Conservation (phyloP, 441 rosid species). For the Erodium moschatum region DNA sequence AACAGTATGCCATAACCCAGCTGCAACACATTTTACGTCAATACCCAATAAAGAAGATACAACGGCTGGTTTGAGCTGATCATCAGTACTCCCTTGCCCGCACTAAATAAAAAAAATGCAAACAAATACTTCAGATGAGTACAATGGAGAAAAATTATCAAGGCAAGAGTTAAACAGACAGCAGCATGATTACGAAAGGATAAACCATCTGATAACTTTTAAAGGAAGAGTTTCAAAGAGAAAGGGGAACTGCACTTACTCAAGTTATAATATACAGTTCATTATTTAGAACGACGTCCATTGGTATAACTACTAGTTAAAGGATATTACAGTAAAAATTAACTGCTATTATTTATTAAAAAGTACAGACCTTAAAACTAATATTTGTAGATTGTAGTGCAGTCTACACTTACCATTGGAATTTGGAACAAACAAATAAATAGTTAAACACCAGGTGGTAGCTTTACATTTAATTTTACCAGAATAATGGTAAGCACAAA, state of each 20-base stretch:
- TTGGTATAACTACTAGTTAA: neutral
- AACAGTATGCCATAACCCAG: conserved; percentile 91
- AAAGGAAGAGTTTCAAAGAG: neutral
- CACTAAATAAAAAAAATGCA: conserved; percentile 38
- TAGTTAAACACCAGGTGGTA: neutral
- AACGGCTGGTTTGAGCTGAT: conserved; percentile 73
- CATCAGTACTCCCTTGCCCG: conserved; percentile 94
- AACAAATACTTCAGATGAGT: conserved; percentile 19
- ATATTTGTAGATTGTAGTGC: neutral
- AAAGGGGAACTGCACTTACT: neutral
- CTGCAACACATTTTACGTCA: conserved; percentile 58
- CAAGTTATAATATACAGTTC: neutral
- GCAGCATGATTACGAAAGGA: neutral
- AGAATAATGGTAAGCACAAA: neutral
- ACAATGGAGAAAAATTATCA: conserved; percentile 5
- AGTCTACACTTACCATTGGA: neutral
- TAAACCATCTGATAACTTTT: neutral
- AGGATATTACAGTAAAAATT: neutral
- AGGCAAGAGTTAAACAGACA: neutral
- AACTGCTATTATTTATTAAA: neutral
- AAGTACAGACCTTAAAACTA: neutral
- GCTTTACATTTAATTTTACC: neutral
- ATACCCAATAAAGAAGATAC: conserved; percentile 79
- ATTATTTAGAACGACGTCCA: neutral
- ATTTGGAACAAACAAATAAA: neutral